These are phyloP conservation scores for Drosera capensis DNA, from an alignment of 148 eudicot genomes.

Conservation along the genomic window DNA sequence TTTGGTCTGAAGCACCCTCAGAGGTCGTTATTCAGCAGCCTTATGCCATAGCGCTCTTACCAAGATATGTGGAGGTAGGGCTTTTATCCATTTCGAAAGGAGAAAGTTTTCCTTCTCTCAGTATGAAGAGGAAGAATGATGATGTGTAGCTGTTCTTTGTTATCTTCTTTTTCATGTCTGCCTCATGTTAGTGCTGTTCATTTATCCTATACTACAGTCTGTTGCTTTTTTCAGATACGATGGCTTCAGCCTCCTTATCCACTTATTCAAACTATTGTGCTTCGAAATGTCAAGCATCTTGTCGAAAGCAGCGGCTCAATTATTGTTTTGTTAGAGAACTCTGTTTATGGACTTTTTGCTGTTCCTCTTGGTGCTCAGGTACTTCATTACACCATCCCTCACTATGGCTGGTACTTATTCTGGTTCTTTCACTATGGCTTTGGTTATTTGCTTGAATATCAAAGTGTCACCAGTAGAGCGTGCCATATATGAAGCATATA, in stretches of 20 bases:
- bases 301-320: slow-evolving; percentile 36
- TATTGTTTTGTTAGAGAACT: slow-evolving; percentile 61
- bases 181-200: neutral
- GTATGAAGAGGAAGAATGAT: neutral
- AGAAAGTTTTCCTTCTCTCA: neutral
- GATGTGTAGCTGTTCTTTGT: too few species aligned
- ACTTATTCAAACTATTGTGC: slow-evolving; percentile 82
- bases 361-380: slow-evolving; percentile 99
- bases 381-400: slow-evolving; percentile 9
- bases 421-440: too few species aligned
- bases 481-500: too few species aligned
- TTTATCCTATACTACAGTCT: slow-evolving; percentile 9
- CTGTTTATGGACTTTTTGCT: slow-evolving; percentile 79
- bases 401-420: too few species aligned
- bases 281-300: slow-evolving; percentile 69
- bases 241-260: slow-evolving; percentile 90
- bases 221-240: slow-evolving; percentile 47
- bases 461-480: too few species aligned
- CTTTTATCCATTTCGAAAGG: neutral
- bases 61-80: slow-evolving; percentile 85
- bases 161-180: too few species aligned
- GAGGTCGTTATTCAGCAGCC: slow-evolving; percentile 71
- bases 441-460: too few species aligned
- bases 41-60: slow-evolving; percentile 81
- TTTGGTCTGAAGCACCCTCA: slow-evolving; percentile 95